phyloP scores from a whole-genome alignment of 345 rosid genomes.

The Citropsis articulata region DNA sequence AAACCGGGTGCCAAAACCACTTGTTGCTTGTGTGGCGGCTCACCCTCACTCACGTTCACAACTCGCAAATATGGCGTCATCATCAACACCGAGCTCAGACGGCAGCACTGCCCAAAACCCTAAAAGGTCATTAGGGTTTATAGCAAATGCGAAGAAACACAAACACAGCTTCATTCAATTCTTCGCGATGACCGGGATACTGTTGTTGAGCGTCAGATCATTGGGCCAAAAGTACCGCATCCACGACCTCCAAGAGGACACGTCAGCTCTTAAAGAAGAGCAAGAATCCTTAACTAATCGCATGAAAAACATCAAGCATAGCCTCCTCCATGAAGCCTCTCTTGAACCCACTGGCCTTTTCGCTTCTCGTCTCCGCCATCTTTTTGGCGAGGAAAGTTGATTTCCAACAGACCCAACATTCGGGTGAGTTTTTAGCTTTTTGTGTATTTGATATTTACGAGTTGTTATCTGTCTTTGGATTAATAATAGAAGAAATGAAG shows the following conservation, averaged over 20 bases:
- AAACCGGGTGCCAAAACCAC: neutral
- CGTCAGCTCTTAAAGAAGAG: constrained; percentile 58
- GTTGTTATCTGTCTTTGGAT: neutral
- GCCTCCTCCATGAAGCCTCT: constrained; percentile 71
- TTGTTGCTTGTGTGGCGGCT: neutral
- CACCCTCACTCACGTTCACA: neutral
- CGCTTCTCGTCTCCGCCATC: constrained; percentile 70
- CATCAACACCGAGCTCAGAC: constrained; percentile 37
- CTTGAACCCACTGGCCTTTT: constrained; percentile 68
- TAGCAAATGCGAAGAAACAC: constrained; percentile 53
- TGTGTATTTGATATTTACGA: neutral
- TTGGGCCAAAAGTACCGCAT: constrained; percentile 85
- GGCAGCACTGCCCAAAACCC: constrained; percentile 29
- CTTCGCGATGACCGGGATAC: constrained; percentile 70
- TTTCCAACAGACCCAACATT: neutral
- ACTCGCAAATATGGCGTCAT: constrained; percentile 32
- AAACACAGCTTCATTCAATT: constrained; percentile 72
- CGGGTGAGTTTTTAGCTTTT: constrained; percentile 5
- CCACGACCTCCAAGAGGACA: constrained; percentile 73
- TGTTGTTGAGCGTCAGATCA: constrained; percentile 76
- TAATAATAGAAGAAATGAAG: neutral
- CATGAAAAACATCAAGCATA: constrained; percentile 52
- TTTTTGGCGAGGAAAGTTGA: constrained; percentile 56
- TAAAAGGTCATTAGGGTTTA: constrained; percentile 36
- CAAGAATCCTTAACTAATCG: constrained; percentile 48